Evolutionary conservation across 139 green algal species (phyloP).

Genomic region (Spirogloea muscicola): DNA sequence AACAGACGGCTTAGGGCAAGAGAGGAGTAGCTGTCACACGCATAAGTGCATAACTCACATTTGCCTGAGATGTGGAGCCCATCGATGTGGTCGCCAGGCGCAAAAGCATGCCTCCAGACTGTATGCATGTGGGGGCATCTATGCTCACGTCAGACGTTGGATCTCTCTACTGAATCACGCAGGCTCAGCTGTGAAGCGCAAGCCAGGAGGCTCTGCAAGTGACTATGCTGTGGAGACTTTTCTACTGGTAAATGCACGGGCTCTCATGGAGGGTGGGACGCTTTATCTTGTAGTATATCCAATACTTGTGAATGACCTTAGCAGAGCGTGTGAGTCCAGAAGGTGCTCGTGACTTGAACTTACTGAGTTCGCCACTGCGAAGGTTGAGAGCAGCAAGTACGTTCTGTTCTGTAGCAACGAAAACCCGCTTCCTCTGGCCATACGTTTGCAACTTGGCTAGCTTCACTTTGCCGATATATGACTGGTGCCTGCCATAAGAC

Average conservation of each 20-base stretch:
- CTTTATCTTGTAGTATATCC: too few species aligned
- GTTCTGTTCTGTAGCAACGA: constrained; percentile 26
- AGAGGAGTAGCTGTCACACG: too few species aligned
- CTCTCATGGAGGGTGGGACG: too few species aligned
- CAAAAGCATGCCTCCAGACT: constrained; percentile 2
- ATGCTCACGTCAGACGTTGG: neutral
- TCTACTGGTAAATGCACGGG: too few species aligned
- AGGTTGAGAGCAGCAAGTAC: constrained; percentile 41
- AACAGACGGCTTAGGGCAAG: too few species aligned
- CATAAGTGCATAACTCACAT: too few species aligned
- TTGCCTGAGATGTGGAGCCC: neutral
- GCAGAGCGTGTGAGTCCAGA: too few species aligned
- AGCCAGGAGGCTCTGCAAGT: neutral
- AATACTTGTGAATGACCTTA: too few species aligned
- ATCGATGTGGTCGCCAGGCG: neutral
- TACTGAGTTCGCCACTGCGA: constrained; percentile 17
- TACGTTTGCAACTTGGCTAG: constrained; percentile 23
- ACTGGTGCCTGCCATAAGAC: constrained; percentile 18
- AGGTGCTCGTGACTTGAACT: too few species aligned
- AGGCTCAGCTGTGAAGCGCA: too few species aligned
- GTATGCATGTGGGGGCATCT: neutral
- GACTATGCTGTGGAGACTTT: neutral
- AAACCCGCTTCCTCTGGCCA: constrained; percentile 31
- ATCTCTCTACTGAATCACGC: too few species aligned
- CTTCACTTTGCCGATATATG: constrained; percentile 31